These are phyloP conservation scores for Vairimorpha apis DNA, from an alignment of 371 early-diverging fungal genomes.

Conservation along the genomic window DNA sequence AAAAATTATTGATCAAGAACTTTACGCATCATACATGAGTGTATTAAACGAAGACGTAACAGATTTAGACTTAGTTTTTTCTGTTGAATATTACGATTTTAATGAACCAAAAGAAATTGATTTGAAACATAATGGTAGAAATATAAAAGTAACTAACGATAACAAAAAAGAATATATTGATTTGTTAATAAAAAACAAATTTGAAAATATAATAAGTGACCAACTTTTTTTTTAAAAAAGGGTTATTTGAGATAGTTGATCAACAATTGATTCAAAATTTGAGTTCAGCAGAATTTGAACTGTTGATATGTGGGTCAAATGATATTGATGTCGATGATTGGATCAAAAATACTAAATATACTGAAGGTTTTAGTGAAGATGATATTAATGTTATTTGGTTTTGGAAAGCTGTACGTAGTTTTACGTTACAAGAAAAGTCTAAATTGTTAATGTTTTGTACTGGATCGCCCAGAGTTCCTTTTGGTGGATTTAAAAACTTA, in stretches of 20 bases:
- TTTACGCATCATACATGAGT: conserved; percentile 90
- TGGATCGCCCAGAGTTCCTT: conserved; percentile 89
- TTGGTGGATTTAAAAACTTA: conserved; percentile 83
- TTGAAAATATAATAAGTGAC: conserved; percentile 76
- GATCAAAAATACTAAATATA: conserved; percentile 88
- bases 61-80: conserved; percentile 83
- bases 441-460: conserved; percentile 93
- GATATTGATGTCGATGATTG: conserved; percentile 97
- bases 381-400: conserved; percentile 90
- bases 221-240: conserved; percentile 82
- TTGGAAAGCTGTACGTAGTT: conserved; percentile 93
- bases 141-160: conserved; percentile 81
- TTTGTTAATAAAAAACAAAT: conserved; percentile 76
- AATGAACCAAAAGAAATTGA: conserved; percentile 76
- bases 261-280: conserved; percentile 78
- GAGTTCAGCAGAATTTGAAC: conserved; percentile 92
- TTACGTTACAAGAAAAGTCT: conserved; percentile 87
- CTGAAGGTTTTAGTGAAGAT: conserved; percentile 74
- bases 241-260: conserved; percentile 90
- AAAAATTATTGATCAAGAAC: conserved; percentile 88
- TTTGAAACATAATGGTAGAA: conserved; percentile 76
- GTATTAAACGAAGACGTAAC: conserved; percentile 89
- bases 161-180: conserved; percentile 91
- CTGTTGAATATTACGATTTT: conserved; percentile 81
- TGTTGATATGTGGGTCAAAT: conserved; percentile 88